These are phyloP conservation scores for Aspergillus caelatus DNA, from an alignment of 2,329 filamentous ascomycete species.

Conservation along the genomic window DNA sequence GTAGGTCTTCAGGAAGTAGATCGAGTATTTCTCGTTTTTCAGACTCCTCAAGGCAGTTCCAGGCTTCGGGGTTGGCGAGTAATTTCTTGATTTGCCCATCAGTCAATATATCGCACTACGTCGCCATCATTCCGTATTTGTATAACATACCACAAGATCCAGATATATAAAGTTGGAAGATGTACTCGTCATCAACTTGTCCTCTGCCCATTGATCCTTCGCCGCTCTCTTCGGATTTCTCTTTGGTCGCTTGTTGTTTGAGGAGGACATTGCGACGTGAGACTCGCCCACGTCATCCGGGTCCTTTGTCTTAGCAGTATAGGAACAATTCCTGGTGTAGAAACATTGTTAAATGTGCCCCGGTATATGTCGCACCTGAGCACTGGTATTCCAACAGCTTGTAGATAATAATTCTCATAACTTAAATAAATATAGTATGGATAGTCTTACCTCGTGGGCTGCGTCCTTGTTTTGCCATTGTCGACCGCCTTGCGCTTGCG, in stretches of 20 bases:
- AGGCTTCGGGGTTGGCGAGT: conserved; percentile 43
- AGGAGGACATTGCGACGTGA: conserved; percentile 32
- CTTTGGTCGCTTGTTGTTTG: conserved; percentile 30
- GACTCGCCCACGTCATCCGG: conserved; percentile 26
- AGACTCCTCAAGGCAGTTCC: conserved; percentile 44
- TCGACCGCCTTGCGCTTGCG: conserved; percentile 39
- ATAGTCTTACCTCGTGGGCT: conserved; percentile 24
- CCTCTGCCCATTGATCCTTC: conserved; percentile 43
- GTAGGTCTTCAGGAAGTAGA: conserved; percentile 46
- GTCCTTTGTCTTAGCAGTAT: conserved; percentile 32
- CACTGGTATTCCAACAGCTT: background rate
- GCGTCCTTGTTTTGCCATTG: conserved; percentile 30
- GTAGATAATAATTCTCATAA: background rate
- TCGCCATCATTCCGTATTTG: background rate
- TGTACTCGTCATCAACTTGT: conserved; percentile 41
- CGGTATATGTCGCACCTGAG: background rate
- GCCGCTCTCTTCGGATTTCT: conserved; percentile 35
- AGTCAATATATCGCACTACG: background rate
- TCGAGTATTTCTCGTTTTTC: conserved; percentile 45
- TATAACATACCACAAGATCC: conserved; percentile 42
- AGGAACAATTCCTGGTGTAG: conserved; percentile 25
- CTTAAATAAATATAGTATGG: background rate
- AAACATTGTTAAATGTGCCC: conserved; percentile 13
- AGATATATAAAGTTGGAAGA: conserved; percentile 40
- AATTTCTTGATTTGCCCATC: conserved; percentile 35